These are phyloP conservation scores for Daldinia sp. DNA, from an alignment of 2,329 filamentous ascomycete species.

Conservation along the genomic window DNA sequence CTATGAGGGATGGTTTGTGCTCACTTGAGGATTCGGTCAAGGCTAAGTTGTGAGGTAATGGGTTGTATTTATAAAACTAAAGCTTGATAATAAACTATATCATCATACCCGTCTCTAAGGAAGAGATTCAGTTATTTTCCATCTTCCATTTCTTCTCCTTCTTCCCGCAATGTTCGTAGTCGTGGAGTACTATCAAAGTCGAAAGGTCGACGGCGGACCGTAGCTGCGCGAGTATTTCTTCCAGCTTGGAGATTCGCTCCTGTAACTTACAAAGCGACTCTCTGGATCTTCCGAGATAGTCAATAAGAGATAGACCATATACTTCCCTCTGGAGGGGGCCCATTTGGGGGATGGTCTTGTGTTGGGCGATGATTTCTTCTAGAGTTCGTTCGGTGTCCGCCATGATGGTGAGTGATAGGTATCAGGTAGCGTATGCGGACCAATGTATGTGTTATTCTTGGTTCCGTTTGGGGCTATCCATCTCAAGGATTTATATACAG, in stretches of 20 bases:
- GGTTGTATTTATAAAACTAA: background rate
- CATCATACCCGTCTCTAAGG: background rate
- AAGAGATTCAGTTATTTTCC: background rate
- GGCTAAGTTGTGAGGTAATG: background rate
- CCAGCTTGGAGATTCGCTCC: background rate
- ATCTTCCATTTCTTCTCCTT: background rate
- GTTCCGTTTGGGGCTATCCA: background rate
- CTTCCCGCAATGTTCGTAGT: background rate
- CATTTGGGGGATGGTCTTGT: background rate
- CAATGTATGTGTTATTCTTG: background rate
- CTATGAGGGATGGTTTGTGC: conserved; percentile 46
- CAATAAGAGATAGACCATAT: background rate
- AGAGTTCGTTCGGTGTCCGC: background rate
- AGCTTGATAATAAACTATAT: background rate
- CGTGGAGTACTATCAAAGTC: background rate
- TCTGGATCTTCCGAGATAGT: background rate
- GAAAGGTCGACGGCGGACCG: background rate
- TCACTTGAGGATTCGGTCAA: conserved; percentile 37
- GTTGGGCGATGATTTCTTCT: background rate
- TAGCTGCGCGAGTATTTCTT: background rate
- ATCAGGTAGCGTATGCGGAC: background rate
- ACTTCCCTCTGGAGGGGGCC: background rate
- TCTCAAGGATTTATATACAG: background rate
- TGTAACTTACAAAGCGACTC: background rate
- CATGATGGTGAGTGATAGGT: background rate